Conservation (phyloP, 192 early-diverging fungal species). For the Jimgerdemannia lactiflua region DNA sequence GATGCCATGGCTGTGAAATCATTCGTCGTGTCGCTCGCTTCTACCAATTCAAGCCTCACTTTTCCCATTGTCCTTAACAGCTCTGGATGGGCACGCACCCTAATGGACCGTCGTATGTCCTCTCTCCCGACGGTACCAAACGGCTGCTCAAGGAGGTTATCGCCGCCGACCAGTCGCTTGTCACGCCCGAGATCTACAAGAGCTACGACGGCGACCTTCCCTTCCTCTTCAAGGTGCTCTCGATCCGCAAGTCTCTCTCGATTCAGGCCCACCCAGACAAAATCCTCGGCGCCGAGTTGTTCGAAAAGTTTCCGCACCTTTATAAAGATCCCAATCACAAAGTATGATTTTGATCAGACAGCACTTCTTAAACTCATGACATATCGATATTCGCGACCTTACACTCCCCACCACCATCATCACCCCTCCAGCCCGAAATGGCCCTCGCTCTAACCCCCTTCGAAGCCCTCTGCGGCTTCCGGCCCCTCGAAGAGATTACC, state of each 20-base stretch:
- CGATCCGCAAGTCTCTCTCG: slow-evolving; percentile 85
- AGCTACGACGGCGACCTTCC: slow-evolving; percentile 80
- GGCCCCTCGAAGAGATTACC: slow-evolving; percentile 76
- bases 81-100: slow-evolving; percentile 99
- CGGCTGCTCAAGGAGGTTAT: slow-evolving; percentile 64
- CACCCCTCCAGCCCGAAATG: slow-evolving; percentile 75
- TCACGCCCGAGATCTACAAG: slow-evolving; percentile 50
- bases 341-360: slow-evolving; percentile 13
- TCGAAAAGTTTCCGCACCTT: slow-evolving; percentile 65
- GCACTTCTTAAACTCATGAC: neutral
- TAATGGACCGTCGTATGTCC: slow-evolving; percentile 71
- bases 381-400: neutral
- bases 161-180: slow-evolving; percentile 45
- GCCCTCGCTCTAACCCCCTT: slow-evolving; percentile 94
- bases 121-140: slow-evolving; percentile 28
- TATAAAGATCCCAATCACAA: slow-evolving; percentile 73
- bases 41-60: slow-evolving; percentile 3
- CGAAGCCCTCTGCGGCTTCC: slow-evolving; percentile 93
- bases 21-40: too few relatives aligned
- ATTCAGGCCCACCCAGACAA: slow-evolving; percentile 99
- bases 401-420: slow-evolving; percentile 46
- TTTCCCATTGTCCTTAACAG: slow-evolving; percentile 38
- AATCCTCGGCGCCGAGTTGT: slow-evolving; percentile 70
- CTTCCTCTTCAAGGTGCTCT: slow-evolving; percentile 97
- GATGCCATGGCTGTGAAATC: too few relatives aligned